Percentiles rank a stretch among this genome's conserved stretches.
These are phyloP conservation scores for Castanea mollissima DNA, from an alignment of 306 rosid species.

Conservation along the genomic window DNA sequence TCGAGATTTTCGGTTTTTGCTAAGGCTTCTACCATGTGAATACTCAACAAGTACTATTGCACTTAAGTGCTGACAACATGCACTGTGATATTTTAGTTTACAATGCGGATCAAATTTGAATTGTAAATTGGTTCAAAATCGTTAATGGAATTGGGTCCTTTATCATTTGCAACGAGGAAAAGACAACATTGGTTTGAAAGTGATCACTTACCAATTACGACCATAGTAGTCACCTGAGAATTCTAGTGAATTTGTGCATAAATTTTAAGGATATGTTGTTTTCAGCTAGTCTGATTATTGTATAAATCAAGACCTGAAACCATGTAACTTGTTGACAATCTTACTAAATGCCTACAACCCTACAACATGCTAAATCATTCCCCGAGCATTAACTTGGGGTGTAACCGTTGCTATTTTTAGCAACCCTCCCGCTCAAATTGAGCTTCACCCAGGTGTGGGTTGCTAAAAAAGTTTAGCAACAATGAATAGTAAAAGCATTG, in stretches of 20 bases:
- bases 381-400: no score
- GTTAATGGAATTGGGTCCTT: background rate
- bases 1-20: constrained; percentile 74
- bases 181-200: background rate
- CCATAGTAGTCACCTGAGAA: background rate
- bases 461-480: no score
- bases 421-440: no score
- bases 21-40: constrained; percentile 68
- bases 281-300: background rate
- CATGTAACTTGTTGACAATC: background rate
- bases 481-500: no score
- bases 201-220: background rate
- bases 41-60: constrained; percentile 13
- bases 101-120: background rate
- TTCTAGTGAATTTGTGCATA: background rate
- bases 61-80: constrained; percentile 1
- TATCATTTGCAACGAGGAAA: background rate
- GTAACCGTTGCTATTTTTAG: no score
- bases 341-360: background rate
- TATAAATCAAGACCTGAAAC: background rate
- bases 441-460: no score
- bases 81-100: background rate
- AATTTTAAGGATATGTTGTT: background rate
- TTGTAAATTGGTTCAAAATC: background rate
- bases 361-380: background rate